Conservation (phyloP, 257 asterid genomes). For the Solanum virginianum region DNA sequence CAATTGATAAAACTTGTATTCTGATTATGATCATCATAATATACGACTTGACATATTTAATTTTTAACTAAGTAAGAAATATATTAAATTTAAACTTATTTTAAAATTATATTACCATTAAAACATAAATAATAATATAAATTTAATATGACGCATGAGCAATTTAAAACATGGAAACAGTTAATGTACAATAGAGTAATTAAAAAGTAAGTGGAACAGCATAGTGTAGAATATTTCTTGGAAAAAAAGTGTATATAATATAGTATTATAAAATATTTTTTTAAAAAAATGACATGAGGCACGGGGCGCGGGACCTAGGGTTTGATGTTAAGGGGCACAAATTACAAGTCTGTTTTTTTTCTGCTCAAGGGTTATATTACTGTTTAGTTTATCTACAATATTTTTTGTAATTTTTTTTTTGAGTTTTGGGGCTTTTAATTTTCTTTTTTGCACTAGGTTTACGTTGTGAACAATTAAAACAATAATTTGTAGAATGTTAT, state of each 20-base stretch:
- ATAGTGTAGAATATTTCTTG: background rate
- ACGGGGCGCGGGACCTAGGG: conserved; percentile 88
- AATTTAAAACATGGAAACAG: no score
- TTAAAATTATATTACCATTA: background rate
- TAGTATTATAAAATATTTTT: background rate
- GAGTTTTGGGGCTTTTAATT: background rate
- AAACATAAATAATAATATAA: no score
- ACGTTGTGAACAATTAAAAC: background rate
- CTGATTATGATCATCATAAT: no score
- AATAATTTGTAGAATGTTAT: background rate
- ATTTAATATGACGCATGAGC: no score
- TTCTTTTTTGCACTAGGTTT: background rate
- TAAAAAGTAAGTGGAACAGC: background rate
- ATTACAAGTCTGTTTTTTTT: background rate
- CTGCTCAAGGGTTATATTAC: background rate
- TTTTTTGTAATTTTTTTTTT: background rate
- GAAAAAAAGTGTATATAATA: background rate
- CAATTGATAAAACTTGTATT: no score
- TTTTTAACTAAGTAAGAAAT: background rate
- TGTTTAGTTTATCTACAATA: background rate
- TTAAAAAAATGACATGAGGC: conserved; percentile 32
- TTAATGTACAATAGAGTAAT: background rate
- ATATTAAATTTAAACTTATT: background rate
- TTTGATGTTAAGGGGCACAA: conserved; percentile 20
- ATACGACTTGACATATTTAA: background rate